A percentile compares a stretch with the other conserved stretches of the same genome.
Conservation (phyloP, 306 rosid species). For the Pyrus bretschneideri region DNA sequence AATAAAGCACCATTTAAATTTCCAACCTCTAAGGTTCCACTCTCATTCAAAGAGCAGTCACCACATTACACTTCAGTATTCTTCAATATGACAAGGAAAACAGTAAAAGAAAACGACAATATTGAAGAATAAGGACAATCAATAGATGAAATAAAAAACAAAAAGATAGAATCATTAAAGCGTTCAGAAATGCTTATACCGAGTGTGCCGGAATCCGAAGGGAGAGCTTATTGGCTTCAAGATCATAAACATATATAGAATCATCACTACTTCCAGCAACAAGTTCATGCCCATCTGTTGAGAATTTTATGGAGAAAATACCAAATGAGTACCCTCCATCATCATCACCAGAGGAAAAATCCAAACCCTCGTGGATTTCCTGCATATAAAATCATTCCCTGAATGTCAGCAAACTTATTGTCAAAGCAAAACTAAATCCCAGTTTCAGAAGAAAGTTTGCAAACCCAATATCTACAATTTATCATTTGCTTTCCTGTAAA, state of each 20-base stretch:
- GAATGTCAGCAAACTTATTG: conserved; percentile 3
- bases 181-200: conserved; percentile 25
- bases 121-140: not conserved
- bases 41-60: not conserved
- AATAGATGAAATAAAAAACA: not conserved
- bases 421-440: not conserved
- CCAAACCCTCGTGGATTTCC: conserved; percentile 78
- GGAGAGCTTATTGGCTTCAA: conserved; percentile 67
- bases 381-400: conserved; percentile 30
- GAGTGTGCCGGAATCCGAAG: conserved; percentile 73
- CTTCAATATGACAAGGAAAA: not conserved
- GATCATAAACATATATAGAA: conserved; percentile 84
- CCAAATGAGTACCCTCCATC: conserved; percentile 53
- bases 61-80: not conserved
- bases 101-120: not conserved
- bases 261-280: conserved; percentile 84
- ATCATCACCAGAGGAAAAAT: conserved; percentile 45
- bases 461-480: not conserved
- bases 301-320: conserved; percentile 82
- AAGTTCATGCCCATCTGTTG: conserved; percentile 81
- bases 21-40: not conserved
- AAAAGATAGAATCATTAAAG: not conserved
- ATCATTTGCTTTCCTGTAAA: not conserved
- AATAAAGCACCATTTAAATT: conserved; percentile 21
- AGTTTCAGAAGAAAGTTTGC: not conserved